phyloP scores from a whole-genome alignment of 495 filamentous ascomycete species.

The Trichocladium antarcticum region DNA sequence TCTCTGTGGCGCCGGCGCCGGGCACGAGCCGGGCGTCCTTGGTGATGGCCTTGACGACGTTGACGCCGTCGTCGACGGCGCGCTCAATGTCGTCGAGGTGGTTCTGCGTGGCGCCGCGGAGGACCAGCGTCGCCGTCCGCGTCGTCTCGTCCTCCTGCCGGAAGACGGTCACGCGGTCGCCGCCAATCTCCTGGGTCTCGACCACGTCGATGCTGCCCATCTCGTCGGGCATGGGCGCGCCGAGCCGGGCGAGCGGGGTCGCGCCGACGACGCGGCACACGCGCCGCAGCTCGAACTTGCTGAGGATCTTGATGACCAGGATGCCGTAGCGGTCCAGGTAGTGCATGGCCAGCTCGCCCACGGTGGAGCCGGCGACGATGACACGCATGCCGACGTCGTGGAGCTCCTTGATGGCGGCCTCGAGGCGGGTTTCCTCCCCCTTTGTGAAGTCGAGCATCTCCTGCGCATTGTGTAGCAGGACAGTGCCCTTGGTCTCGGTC shows the following conservation, averaged over 20 bases:
- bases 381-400: constrained; percentile 89
- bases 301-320: constrained; percentile 91
- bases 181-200: constrained; percentile 95
- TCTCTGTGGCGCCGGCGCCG: constrained; percentile 90
- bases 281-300: constrained; percentile 91
- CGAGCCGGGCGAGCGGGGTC: constrained; percentile 85
- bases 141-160: constrained; percentile 89
- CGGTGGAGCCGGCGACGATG: constrained; percentile 76
- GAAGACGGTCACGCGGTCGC: constrained; percentile 97
- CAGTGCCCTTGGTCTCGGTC: constrained; percentile 99
- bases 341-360: constrained; percentile 92
- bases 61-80: constrained; percentile 96
- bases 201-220: constrained; percentile 94
- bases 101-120: constrained; percentile 94
- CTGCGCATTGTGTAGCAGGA: constrained; percentile 92
- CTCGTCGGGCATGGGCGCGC: constrained; percentile 98
- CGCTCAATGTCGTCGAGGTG: constrained; percentile 95
- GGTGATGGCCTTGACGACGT: constrained; percentile 96
- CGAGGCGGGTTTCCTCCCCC: constrained; percentile 88
- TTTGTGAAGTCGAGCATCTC: constrained; percentile 98
- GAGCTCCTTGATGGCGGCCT: constrained; percentile 84
- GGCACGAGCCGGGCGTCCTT: constrained; percentile 84
- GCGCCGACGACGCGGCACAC: constrained; percentile 94
- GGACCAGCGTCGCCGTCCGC: constrained; percentile 85
- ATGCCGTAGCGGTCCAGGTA: constrained; percentile 97